A percentile compares a stretch with the other conserved stretches of the same genome.
phyloP scores from a whole-genome alignment of 768 basidiomycete species.

The Suillus subaureus region DNA sequence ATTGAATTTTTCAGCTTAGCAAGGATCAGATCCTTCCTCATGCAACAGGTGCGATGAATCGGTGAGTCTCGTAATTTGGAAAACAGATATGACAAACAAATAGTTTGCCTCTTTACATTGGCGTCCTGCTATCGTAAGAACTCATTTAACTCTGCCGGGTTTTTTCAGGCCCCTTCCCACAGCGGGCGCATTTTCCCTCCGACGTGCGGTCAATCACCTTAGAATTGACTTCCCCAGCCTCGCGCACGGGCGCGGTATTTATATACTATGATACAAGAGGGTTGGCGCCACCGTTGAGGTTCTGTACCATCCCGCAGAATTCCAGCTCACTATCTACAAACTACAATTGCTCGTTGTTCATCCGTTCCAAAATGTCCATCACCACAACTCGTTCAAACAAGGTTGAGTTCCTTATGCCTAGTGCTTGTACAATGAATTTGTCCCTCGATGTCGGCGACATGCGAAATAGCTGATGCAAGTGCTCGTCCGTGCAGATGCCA shows the following conservation, averaged over 20 bases:
- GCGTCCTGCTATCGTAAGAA: neutral
- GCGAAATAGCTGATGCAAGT: neutral
- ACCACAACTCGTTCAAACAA: neutral
- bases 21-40: neutral
- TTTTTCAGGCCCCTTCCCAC: constrained; percentile 36
- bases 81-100: neutral
- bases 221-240: constrained; percentile 28
- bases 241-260: constrained; percentile 28
- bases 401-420: neutral
- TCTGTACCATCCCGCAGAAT: constrained; percentile 30
- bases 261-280: constrained; percentile 36
- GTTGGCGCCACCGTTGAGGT: constrained; percentile 32
- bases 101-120: neutral
- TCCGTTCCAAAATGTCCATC: neutral
- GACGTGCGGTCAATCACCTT: constrained; percentile 29
- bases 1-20: neutral
- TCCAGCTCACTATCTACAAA: neutral
- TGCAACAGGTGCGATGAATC: neutral
- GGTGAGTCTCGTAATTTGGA: neutral
- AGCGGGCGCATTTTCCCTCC: constrained; percentile 36
- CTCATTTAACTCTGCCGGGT: neutral
- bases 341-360: neutral
- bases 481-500: neutral
- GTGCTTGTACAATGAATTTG: neutral
- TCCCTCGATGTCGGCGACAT: neutral